Conservation (phyloP, 129 eudicot species). For the Daucus carota region DNA sequence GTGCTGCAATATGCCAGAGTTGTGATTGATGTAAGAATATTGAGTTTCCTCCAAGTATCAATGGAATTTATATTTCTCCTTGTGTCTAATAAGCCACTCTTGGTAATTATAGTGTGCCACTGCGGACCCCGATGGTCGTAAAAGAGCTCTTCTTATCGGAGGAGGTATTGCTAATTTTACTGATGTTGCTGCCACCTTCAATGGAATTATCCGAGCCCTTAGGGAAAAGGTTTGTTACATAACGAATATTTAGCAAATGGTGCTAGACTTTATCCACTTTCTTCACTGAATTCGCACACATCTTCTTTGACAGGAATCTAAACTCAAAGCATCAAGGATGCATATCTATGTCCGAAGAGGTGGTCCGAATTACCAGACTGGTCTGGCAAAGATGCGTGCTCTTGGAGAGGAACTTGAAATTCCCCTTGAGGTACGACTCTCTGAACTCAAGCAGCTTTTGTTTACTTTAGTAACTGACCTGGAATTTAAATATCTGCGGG, state of each 20-base stretch:
- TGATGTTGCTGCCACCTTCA: constrained; percentile 95
- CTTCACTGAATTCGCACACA: not conserved
- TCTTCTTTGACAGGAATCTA: constrained; percentile 44
- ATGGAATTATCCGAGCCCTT: constrained; percentile 81
- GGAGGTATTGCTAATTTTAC: constrained; percentile 98
- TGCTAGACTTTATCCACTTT: not conserved
- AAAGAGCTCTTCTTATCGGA: constrained; percentile 89
- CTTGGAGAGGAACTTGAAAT: constrained; percentile 69
- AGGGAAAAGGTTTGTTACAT: constrained; percentile 56
- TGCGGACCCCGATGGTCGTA: constrained; percentile 85
- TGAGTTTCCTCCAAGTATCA: not conserved
- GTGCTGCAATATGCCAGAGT: constrained; percentile 91
- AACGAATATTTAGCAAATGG: not conserved
- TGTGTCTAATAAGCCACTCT: not conserved
- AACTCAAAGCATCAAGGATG: constrained; percentile 82
- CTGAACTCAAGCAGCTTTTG: not conserved
- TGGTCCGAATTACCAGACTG: constrained; percentile 83
- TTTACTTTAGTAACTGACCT: too few species aligned
- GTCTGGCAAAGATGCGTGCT: constrained; percentile 73
- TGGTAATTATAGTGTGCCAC: constrained; percentile 65
- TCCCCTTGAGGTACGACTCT: constrained; percentile 59
- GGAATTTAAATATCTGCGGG: not conserved
- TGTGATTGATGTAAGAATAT: constrained; percentile 70
- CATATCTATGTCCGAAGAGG: constrained; percentile 79
- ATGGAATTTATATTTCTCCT: not conserved